Evolutionary conservation across 345 rosid genomes (phyloP), one percentile per base, ranked within the genome.

Genomic region (Linum trigynum): DNA sequence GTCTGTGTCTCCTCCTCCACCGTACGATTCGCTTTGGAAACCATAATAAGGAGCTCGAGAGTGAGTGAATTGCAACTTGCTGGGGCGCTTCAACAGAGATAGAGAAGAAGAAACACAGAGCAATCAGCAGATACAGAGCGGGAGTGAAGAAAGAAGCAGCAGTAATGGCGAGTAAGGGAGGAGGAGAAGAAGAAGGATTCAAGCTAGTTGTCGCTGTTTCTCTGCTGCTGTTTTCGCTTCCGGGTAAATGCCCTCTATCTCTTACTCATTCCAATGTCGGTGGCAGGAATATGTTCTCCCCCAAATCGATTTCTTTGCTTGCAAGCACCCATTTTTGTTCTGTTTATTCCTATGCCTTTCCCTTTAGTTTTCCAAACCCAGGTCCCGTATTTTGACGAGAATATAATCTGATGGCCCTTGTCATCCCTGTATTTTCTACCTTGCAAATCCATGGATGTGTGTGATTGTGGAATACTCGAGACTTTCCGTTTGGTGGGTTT

Each of bases 171-270:
- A 92, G 84, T 9, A 2, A 57, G 3, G 23, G 11, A 37, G 35
- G 23, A 57, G 23, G 61, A 17, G 61, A 37, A 57, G 35, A 9
- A 57, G 38, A 37, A 69, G 72, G 81, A 63, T 84, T 83, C 67
- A 72, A 77, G 67, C 82, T 81, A 69, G 39, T 79, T 61, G 79
- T 85, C 58, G 75, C 80, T 12, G 39, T 85, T 68, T 81, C 78
- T 16, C 74, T 23, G 32, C 1, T 85, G 71, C 64, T 86, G 70
- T 71, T 82, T 69, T 59, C 77, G 42, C 85, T 87, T 67, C 71
- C 84, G 38, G 94, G 98, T 92, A 78, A 23, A 74, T 80, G 5
- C 7, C 45, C 62, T 36, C 63, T 45, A 45, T 61, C 62, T 38
- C 5, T 60, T 39, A 37, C 40, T 40, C 53, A 16, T 65, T 15